A percentile compares a stretch with the other conserved stretches of the same genome.
Evolutionary conservation across 768 basidiomycete species (phyloP).

Genomic region (Serendipita indica): DNA sequence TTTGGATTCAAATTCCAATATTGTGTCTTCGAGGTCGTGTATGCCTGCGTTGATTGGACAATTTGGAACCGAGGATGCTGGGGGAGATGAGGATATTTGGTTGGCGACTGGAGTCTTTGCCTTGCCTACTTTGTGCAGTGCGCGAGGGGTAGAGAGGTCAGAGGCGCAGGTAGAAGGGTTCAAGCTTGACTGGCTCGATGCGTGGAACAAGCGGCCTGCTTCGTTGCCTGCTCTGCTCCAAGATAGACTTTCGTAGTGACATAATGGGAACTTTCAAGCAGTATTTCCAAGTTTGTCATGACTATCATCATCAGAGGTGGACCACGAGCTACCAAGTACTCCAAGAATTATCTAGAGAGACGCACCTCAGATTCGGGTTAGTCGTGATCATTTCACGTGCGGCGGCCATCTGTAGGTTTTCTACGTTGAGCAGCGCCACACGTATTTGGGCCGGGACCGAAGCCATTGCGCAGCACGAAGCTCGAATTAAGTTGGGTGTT

Average conservation of each 20-base stretch:
- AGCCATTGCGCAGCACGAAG: too few relatives aligned
- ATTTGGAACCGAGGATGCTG: slow-evolving; percentile 22
- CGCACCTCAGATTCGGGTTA: too few relatives aligned
- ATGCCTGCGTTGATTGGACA: slow-evolving; percentile 44
- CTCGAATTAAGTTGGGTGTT: too few relatives aligned
- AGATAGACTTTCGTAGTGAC: neutral
- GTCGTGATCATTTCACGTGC: too few relatives aligned
- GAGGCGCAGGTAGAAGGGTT: neutral
- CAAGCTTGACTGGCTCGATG: neutral
- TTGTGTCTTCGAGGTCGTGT: slow-evolving; percentile 52
- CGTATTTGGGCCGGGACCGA: too few relatives aligned
- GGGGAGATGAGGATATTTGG: slow-evolving; percentile 35
- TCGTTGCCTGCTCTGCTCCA: neutral
- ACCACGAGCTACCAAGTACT: too few relatives aligned
- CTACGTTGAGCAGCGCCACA: too few relatives aligned
- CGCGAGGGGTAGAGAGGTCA: slow-evolving; percentile 1
- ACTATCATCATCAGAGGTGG: too few relatives aligned
- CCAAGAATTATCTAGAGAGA: too few relatives aligned
- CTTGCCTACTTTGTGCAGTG: slow-evolving; percentile 25
- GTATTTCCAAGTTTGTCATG: too few relatives aligned
- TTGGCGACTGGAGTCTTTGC: slow-evolving; percentile 53
- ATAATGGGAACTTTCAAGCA: too few relatives aligned
- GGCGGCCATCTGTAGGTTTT: too few relatives aligned
- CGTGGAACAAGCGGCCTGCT: neutral
- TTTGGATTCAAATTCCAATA: slow-evolving; percentile 58